Percentiles rank a stretch among this genome's conserved stretches.
Evolutionary conservation across 192 early-diverging fungal genomes (phyloP).

Genomic region (Gonapodya prolifera): DNA sequence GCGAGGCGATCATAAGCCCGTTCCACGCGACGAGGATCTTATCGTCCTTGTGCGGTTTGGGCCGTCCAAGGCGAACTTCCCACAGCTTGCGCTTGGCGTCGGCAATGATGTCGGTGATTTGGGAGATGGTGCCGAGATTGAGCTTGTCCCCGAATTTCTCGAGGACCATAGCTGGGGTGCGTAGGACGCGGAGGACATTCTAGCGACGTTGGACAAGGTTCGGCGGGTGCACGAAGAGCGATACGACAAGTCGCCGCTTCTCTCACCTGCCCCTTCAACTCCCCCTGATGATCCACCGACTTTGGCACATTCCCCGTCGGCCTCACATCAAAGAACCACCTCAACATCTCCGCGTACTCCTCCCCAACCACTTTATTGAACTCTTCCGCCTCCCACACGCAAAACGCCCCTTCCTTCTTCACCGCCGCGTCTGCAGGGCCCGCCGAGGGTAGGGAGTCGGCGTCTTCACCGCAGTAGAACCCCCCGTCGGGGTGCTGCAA

Average conservation of each 20-base stretch:
- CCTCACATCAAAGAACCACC: slow-evolving; percentile 30
- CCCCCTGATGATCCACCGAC: slow-evolving; percentile 43
- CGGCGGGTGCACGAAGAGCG: too few species aligned
- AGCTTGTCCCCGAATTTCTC: slow-evolving; percentile 14
- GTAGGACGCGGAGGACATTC: slow-evolving; percentile 30
- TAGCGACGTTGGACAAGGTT: too few species aligned
- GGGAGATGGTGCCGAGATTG: too few species aligned
- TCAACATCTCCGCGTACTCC: slow-evolving; percentile 25
- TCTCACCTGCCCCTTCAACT: slow-evolving; percentile 36
- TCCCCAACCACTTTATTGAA: slow-evolving; percentile 21
- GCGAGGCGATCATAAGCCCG: slow-evolving; percentile 43
- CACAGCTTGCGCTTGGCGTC: slow-evolving; percentile 22
- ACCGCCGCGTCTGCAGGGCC: slow-evolving; percentile 20
- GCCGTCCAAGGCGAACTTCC: slow-evolving; percentile 26
- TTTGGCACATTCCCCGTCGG: slow-evolving; percentile 36
- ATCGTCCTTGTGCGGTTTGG: slow-evolving; percentile 44
- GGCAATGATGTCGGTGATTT: slow-evolving; percentile 14
- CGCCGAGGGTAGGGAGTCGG: slow-evolving; percentile 37
- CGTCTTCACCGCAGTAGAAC: slow-evolving; percentile 56
- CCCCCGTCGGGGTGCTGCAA: slow-evolving; percentile 29
- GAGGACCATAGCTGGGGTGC: slow-evolving; percentile 10
- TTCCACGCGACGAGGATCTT: slow-evolving; percentile 54
- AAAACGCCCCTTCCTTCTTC: slow-evolving; percentile 52
- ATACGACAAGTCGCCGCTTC: too few species aligned
- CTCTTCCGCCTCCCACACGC: slow-evolving; percentile 44